phyloP scores from a whole-genome alignment of 2,329 filamentous ascomycete genomes.

The Trichoderma sp. region DNA sequence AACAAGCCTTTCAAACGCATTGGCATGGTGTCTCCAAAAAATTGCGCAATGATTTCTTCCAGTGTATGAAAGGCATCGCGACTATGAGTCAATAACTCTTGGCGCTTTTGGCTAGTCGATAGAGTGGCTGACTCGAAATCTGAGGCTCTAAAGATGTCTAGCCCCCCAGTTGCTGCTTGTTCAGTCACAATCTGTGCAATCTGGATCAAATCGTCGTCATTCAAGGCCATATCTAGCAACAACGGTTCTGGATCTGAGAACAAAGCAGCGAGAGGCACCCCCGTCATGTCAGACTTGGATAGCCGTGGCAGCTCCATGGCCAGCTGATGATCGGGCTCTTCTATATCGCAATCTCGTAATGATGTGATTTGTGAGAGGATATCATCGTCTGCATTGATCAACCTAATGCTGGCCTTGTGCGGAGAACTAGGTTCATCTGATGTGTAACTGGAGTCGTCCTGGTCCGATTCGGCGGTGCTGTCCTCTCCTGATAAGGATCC shows the following conservation, averaged over 20 bases:
- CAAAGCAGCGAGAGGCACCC: slow-evolving; percentile 51
- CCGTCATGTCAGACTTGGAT: slow-evolving; percentile 46
- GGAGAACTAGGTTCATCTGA: slow-evolving; percentile 50
- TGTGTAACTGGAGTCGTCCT: slow-evolving; percentile 51
- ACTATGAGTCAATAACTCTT: slow-evolving; percentile 41
- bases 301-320: slow-evolving; percentile 49
- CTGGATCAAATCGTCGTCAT: slow-evolving; percentile 61
- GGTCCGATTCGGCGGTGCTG: slow-evolving; percentile 53
- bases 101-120: slow-evolving; percentile 36
- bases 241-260: slow-evolving; percentile 59
- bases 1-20: slow-evolving; percentile 47
- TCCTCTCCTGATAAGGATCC: slow-evolving; percentile 42
- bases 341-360: slow-evolving; percentile 47
- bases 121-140: slow-evolving; percentile 22
- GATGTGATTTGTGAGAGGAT: slow-evolving; percentile 51
- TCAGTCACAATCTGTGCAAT: slow-evolving; percentile 70
- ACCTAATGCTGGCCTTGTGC: slow-evolving; percentile 46
- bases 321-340: slow-evolving; percentile 46
- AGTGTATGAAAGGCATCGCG: slow-evolving; percentile 50
- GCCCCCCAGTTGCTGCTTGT: slow-evolving; percentile 57
- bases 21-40: slow-evolving; percentile 40
- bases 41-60: slow-evolving; percentile 43
- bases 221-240: slow-evolving; percentile 42
- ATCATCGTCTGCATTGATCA: slow-evolving; percentile 49
- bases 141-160: slow-evolving; percentile 35